Base-by-base conservation (phyloP, 2,329 filamentous ascomycete genomes). In the Arthrobotrys sphaeroides region DNA sequence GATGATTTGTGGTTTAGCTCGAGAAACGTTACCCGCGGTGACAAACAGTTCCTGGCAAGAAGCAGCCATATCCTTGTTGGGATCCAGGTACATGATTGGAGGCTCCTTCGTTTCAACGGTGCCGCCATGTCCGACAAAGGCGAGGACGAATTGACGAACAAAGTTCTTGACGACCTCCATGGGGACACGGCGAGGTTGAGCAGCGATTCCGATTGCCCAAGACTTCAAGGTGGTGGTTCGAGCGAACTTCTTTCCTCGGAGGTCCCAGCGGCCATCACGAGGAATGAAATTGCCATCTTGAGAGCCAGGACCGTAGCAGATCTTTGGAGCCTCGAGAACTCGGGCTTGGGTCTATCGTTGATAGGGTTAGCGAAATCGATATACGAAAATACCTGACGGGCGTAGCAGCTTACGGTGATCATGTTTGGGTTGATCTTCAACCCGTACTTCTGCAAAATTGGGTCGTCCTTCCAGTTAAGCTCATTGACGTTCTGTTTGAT, bases 191-290 rank as follows among this genome's bases (percentile, higher is more conserved):
- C 85, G 51, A 93, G 86, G 42, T 89, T 85, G 59, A 28, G 77
- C 78, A 51, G 78, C 79, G 36, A 80, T 77, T 55, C 91, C 87
- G 24, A 97, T 85, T 3, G 89, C 92, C 94, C 94, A 99, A 20
- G 86, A 87, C 59, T 84, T 85, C 5, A 98, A 85, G 0, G 83
- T 78, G 80, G 96, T 95, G 2, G 87, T 82, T 60, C 84, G 83
- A 10, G 90, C 85, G 81, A 97, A 97, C 81, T 90, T 90, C 82
- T 92, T 93, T 28, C 89, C 89, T 42, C 92, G 89, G 9, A 98
- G 85, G 81, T 96, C 92, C 95, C 95, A 99, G 22, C 93, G 90
- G 33, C 94, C 95, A 12, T 84, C 78, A n/a, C 61, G 61, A 13
- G 78, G 79, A n/a, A 60, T 60, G 24, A 79, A 79, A 3, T 67